phyloP scores from a whole-genome alignment of 768 basidiomycete species.

The Pulveroboletus sp. region DNA sequence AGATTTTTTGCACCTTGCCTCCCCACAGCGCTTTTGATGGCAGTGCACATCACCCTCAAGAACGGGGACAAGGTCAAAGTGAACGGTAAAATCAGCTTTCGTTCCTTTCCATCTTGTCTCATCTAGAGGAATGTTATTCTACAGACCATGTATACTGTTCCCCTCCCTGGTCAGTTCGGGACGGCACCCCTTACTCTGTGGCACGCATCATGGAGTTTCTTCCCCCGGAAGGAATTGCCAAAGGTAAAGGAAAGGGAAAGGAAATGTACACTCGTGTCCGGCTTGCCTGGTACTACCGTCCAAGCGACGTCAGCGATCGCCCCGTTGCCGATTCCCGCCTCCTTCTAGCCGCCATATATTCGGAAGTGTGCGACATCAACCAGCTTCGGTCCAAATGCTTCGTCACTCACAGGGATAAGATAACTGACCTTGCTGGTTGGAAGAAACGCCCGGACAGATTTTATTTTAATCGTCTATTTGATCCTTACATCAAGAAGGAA shows the following conservation, averaged over 20 bases:
- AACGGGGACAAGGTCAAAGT: slow-evolving; percentile 81
- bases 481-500: slow-evolving; percentile 97
- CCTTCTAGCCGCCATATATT: slow-evolving; percentile 92
- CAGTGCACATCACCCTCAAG: slow-evolving; percentile 55
- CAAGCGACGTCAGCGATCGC: slow-evolving; percentile 91
- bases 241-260: slow-evolving; percentile 60
- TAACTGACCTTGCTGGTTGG: slow-evolving; percentile 88
- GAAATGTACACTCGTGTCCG: slow-evolving; percentile 79
- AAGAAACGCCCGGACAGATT: slow-evolving; percentile 93
- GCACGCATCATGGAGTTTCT: slow-evolving; percentile 97
- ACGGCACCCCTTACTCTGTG: slow-evolving; percentile 93
- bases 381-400: slow-evolving; percentile 90
- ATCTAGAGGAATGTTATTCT: slow-evolving; percentile 30
- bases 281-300: slow-evolving; percentile 95
- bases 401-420: slow-evolving; percentile 94
- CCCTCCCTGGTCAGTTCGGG: slow-evolving; percentile 85
- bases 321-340: slow-evolving; percentile 87
- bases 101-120: slow-evolving; percentile 12
- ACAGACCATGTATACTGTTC: slow-evolving; percentile 97
- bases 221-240: slow-evolving; percentile 68
- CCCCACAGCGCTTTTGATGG: slow-evolving; percentile 24
- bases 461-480: slow-evolving; percentile 93
- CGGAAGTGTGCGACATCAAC: slow-evolving; percentile 91
- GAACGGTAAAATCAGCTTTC: slow-evolving; percentile 57
- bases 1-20: slow-evolving; percentile 29